Evolutionary conservation across 2,329 filamentous ascomycete species (phyloP), one percentile per base, ranked within the genome.

Genomic region (Teratosphaeriaceae sp.): DNA sequence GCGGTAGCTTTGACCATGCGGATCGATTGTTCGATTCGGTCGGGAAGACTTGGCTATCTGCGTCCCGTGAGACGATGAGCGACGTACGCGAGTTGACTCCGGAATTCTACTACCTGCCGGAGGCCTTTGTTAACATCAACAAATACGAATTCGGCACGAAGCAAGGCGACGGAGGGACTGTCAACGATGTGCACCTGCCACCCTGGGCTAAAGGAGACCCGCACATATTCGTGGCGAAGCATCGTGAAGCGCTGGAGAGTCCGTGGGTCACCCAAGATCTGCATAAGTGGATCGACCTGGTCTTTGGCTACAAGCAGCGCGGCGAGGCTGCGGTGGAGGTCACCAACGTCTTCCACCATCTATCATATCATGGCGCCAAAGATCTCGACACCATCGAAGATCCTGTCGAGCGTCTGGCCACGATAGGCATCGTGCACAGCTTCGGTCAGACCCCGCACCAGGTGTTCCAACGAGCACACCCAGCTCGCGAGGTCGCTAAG

Each of bases 361-460:
- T 96, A 16, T 97, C 90, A 0, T 98, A 98, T 59, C 85, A 89
- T 48, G 94, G 92, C 5, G 88, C 90, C 2, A 94, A 86, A 51
- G 87, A 98, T 61, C 71, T 98, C 3, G 92, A 98, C 62, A 82
- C 81, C 40, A 97, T 98, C 47, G 80, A 83, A 6, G 90, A 97
- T 59, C 84, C 86, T 0, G 80, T 90, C 43, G 89, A 97, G 64
- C 78, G 88, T 33, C 73, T 88, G 5, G 86, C 90, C 4, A 90
- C 88, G 0, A 96, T 95, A 42, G 88, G 88, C 24, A 94, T 96
- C 53, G 97, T 98, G 55, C 90, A 98, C 65, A 97, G 97, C 56
- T 98, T 98, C 64, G 92, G 92, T 0, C 92, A 98, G 63, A 98
- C 94, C 1, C 92, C 94, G 1, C 85, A 94, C 55, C 94, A 98